Evolutionary conservation across 306 rosid genomes (phyloP).

Genomic region (Cucumis cinereus): DNA sequence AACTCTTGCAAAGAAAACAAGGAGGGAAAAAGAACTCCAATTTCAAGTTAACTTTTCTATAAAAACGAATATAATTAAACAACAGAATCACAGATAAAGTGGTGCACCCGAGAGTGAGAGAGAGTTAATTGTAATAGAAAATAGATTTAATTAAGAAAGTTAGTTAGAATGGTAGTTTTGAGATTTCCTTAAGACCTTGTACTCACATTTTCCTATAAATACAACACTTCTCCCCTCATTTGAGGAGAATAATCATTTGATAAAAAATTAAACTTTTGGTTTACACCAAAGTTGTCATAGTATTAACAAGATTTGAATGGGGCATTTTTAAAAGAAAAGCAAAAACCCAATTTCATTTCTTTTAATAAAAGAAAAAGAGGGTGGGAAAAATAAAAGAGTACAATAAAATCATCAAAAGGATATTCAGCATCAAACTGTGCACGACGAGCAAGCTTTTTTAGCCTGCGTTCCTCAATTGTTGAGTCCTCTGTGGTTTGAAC

Average conservation of each 20-base stretch:
- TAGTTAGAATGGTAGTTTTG: too few relatives aligned
- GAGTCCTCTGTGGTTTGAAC: conserved; percentile 27
- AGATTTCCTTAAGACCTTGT: too few relatives aligned
- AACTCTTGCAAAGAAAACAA: not conserved
- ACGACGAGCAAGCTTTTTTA: conserved; percentile 71
- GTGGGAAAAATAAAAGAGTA: not conserved
- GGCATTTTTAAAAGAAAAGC: not conserved
- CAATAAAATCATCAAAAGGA: conserved; percentile 39
- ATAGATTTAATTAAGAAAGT: too few relatives aligned
- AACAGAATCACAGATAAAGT: not conserved
- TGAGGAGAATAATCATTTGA: too few relatives aligned
- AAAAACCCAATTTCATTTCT: not conserved
- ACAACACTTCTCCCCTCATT: too few relatives aligned
- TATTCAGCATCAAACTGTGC: conserved; percentile 82
- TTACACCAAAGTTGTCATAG: not conserved
- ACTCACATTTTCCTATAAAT: too few relatives aligned
- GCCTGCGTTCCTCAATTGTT: conserved; percentile 55
- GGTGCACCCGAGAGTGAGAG: too few relatives aligned
- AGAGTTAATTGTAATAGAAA: too few relatives aligned
- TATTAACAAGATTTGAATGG: not conserved
- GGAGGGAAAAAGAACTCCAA: not conserved
- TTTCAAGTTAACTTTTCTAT: not conserved
- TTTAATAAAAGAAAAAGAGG: not conserved
- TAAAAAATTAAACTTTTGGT: too few relatives aligned
- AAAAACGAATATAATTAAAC: not conserved